A percentile compares a stretch with the other conserved stretches of the same genome.
phyloP scores from a whole-genome alignment of 2,329 filamentous ascomycete genomes.

The Ophiostoma ulmi region DNA sequence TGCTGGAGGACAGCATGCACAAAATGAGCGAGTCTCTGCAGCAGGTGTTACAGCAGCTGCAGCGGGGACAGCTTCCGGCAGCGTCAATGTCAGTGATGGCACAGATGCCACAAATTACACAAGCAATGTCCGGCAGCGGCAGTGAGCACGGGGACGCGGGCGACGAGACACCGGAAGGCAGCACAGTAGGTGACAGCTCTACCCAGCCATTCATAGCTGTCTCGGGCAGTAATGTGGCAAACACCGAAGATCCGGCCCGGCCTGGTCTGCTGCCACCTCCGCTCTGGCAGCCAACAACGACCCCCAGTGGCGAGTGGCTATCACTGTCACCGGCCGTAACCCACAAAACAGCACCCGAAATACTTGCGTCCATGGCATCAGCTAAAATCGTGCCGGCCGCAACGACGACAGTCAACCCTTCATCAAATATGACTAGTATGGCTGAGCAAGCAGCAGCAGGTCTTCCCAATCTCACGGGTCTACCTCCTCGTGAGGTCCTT shows the following conservation, averaged over 20 bases:
- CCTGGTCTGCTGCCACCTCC: background rate
- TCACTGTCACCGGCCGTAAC: background rate
- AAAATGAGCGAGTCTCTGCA: conserved; percentile 21
- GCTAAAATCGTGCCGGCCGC: background rate
- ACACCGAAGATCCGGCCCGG: background rate
- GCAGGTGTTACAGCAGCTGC: conserved; percentile 19
- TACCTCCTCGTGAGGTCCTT: conserved; percentile 21
- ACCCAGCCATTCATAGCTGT: background rate
- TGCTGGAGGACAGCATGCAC: conserved; percentile 22
- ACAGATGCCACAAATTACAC: background rate
- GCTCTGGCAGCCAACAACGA: background rate
- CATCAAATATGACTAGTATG: background rate
- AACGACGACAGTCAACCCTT: background rate
- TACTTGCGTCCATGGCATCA: background rate
- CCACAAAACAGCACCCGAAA: background rate
- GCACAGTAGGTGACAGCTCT: background rate
- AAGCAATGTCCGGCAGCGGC: background rate
- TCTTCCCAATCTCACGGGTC: background rate
- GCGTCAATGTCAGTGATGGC: background rate
- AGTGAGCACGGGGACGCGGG: conserved; percentile 2
- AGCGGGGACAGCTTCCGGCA: background rate
- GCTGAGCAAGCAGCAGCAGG: background rate
- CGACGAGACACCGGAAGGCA: conserved; percentile 6
- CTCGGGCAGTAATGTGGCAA: background rate
- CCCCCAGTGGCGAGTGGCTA: background rate